Evolutionary conservation across 768 basidiomycete species (phyloP).

Genomic region (Hortiboletus campestris): DNA sequence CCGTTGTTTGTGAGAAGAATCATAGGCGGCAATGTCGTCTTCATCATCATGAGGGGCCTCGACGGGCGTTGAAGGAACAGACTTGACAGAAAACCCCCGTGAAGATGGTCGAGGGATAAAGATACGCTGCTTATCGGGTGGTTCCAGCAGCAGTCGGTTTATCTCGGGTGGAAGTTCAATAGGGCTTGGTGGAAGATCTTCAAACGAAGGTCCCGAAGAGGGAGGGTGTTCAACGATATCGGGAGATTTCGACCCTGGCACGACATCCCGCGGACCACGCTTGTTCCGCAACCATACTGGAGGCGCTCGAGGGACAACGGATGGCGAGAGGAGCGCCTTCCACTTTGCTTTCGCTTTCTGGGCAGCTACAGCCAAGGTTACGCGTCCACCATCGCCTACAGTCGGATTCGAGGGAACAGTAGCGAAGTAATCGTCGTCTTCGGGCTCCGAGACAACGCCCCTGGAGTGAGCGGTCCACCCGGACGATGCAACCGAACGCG

Average conservation of each 20-base stretch:
- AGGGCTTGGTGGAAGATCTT: constrained; percentile 24
- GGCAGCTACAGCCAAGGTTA: constrained; percentile 41
- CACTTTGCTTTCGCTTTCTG: constrained; percentile 58
- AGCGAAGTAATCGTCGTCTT: constrained; percentile 43
- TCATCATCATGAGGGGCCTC: constrained; percentile 38
- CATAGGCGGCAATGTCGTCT: constrained; percentile 67
- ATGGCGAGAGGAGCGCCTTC: constrained; percentile 44
- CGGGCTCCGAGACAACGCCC: constrained; percentile 32
- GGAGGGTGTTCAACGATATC: constrained; percentile 26
- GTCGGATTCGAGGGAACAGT: constrained; percentile 24
- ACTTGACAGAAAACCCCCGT: constrained; percentile 30
- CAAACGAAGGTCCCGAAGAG: constrained; percentile 23
- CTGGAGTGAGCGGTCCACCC: constrained; percentile 45
- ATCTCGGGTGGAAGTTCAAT: constrained; percentile 13
- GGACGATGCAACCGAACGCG: constrained; percentile 54
- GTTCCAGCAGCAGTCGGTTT: constrained; percentile 19
- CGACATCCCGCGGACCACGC: constrained; percentile 13
- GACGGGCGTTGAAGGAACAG: constrained; percentile 29
- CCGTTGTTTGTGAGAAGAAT: constrained; percentile 76
- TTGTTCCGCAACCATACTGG: constrained; percentile 32
- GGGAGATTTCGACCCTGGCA: constrained; percentile 19
- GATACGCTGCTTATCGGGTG: constrained; percentile 19
- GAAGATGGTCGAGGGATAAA: constrained; percentile 27
- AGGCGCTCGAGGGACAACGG: constrained; percentile 28
- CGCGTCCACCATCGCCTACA: constrained; percentile 35